Base-by-base conservation (phyloP, 352 stramenopile species). In the Hyaloperonospora brassicae region DNA sequence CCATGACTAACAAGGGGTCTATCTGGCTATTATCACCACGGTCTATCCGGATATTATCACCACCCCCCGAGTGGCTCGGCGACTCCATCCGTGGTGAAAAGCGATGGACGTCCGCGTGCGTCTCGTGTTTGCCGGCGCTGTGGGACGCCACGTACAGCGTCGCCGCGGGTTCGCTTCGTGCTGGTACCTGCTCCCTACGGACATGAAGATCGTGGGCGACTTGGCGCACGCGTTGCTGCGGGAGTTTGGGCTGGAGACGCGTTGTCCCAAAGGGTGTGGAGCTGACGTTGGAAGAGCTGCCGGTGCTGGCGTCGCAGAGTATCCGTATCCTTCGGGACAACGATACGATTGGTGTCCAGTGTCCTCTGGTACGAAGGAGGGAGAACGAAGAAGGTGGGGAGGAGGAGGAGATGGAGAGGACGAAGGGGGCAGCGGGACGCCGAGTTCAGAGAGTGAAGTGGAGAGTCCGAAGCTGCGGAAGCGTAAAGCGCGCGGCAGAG, bases 131-230 rank as follows among this genome's bases (percentile, higher is more conserved):
- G 50, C 43, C 24, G 77, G 84, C 25, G 76, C 76, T 9, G 51
- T 88, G 21, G 73, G 48, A 31, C 61, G 59, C 27, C 64, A 79
- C 23, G 51, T 91, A 49, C 61, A 64, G 50, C 70, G 68, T 7
- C 52, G 52, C 0, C 72, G 68, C 41, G 78, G 78, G 0, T 87
- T 87, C 52, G 61, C 63, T 23, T 61, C 71, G 13, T 89, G 81
- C 55, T 91, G 78, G 78, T 89, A 78, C 49, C 57, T 89, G 17
- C 41, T 91, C 8, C 73, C 81, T 11, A 39, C n/a, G 0, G 57
- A 66, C 7, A 67, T 50, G 24, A 68, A 68, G 44, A 43, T 86
- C 12, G 77, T 91, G 35, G 76, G 77, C 34, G 81, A 91, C 48
- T 44, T 91, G 57, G 50, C 72, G 48, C 59, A 85, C 46, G 66